Conservation (phyloP, 768 basidiomycete genomes). For the Rhodotorula taiwanensis region DNA sequence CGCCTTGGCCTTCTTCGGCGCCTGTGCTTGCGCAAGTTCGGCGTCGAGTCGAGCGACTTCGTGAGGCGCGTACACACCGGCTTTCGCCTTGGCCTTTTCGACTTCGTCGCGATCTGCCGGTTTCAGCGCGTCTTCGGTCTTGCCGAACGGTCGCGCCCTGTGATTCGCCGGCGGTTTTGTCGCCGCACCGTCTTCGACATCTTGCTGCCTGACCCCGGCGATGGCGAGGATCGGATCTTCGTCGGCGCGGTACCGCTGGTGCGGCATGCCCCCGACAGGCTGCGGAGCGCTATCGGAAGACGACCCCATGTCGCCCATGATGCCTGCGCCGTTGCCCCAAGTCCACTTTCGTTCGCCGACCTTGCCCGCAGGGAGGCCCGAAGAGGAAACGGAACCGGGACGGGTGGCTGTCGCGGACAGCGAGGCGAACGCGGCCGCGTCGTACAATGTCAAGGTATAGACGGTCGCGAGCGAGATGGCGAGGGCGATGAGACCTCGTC, state of each 20-base stretch:
- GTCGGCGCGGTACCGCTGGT: too few relatives aligned
- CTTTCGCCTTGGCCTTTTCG: not conserved
- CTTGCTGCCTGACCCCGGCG: not conserved
- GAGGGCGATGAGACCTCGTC: constrained; percentile 1
- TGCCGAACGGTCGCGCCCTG: not conserved
- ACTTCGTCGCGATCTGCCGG: not conserved
- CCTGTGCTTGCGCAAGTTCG: not conserved
- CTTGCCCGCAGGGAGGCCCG: too few relatives aligned
- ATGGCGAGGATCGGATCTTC: too few relatives aligned
- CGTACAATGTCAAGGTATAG: not conserved
- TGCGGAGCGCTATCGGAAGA: too few relatives aligned
- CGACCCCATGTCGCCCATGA: too few relatives aligned
- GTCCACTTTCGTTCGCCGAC: too few relatives aligned
- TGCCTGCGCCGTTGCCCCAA: too few relatives aligned
- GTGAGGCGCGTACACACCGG: not conserved
- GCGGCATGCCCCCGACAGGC: too few relatives aligned
- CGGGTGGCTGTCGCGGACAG: too few relatives aligned
- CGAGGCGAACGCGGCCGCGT: not conserved
- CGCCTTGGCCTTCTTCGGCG: too few relatives aligned
- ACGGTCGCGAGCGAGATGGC: not conserved
- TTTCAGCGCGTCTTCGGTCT: not conserved
- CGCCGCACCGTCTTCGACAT: not conserved
- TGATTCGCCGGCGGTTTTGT: not conserved
- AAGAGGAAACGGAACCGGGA: not conserved
- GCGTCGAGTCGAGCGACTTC: not conserved